Conservation (phyloP, 148 eudicot species). For the Fallopia convolvulus region DNA sequence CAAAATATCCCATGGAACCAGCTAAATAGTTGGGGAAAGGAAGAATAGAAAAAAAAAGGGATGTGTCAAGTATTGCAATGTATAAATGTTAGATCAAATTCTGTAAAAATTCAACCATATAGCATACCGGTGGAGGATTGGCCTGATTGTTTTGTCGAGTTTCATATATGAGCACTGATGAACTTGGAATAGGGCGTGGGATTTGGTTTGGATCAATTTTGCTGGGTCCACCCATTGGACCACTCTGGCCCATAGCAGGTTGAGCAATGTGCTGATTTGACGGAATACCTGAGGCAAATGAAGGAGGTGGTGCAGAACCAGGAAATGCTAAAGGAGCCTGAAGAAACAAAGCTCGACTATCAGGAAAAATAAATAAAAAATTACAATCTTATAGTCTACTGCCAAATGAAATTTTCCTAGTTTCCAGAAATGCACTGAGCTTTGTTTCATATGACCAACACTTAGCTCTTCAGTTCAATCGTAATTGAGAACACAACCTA, state of each 20-base stretch:
- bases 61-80: background rate
- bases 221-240: constrained; percentile 48
- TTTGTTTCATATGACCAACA: background rate
- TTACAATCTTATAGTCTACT: background rate
- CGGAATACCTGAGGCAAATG: constrained; percentile 55
- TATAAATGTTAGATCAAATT: background rate
- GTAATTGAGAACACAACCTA: background rate
- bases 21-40: background rate
- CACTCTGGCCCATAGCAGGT: constrained; percentile 57
- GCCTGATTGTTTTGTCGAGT: constrained; percentile 93
- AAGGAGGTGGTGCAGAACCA: constrained; percentile 61
- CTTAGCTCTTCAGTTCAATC: background rate
- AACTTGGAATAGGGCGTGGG: constrained; percentile 73
- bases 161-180: constrained; percentile 65
- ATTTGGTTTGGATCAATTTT: constrained; percentile 95
- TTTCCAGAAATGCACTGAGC: background rate
- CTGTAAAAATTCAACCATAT: background rate
- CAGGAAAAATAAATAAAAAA: background rate
- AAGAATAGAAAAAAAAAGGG: constrained; percentile 2
- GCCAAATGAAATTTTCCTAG: background rate
- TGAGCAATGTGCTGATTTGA: constrained; percentile 64
- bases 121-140: constrained; percentile 89
- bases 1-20: background rate
- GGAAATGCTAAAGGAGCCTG: constrained; percentile 50
- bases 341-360: constrained; percentile 27